Conservation (phyloP, 306 rosid species). For the Vigna reflexopilosa region DNA sequence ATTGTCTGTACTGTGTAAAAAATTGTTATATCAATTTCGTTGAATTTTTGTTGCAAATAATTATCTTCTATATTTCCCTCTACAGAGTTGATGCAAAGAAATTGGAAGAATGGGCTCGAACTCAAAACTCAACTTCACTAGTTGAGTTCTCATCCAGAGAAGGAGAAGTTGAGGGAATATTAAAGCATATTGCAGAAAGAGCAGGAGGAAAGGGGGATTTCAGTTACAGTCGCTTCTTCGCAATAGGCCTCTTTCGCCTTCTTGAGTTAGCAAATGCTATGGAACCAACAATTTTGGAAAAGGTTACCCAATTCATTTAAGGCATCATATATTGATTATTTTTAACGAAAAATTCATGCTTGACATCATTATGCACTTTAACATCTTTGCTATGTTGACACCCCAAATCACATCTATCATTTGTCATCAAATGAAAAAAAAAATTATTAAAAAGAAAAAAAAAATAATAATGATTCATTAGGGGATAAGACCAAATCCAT, state of each 20-base stretch:
- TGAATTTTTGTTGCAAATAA: conserved; percentile 34
- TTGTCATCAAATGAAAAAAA: too few species aligned
- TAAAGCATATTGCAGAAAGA: conserved; percentile 91
- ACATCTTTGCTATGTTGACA: too few species aligned
- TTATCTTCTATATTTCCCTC: conserved; percentile 37
- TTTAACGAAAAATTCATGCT: too few species aligned
- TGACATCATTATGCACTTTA: too few species aligned
- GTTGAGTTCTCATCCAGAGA: conserved; percentile 85
- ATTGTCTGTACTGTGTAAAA: background rate
- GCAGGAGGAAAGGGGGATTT: conserved; percentile 80
- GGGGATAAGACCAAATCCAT: too few species aligned
- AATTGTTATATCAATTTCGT: background rate
- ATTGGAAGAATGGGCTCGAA: conserved; percentile 94
- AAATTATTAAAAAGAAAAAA: too few species aligned
- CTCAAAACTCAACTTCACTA: conserved; percentile 77
- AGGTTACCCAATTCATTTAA: conserved; percentile 54
- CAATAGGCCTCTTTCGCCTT: conserved; percentile 92
- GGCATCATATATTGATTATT: background rate
- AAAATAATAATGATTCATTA: too few species aligned
- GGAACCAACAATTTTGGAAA: conserved; percentile 88
- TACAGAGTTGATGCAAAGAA: conserved; percentile 83
- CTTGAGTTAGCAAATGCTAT: conserved; percentile 95
- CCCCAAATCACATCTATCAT: too few species aligned
- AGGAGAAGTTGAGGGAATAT: conserved; percentile 83
- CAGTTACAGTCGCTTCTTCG: conserved; percentile 97